phyloP scores from a whole-genome alignment of 108 stramenopile genomes.

The Nitzschia sp. region DNA sequence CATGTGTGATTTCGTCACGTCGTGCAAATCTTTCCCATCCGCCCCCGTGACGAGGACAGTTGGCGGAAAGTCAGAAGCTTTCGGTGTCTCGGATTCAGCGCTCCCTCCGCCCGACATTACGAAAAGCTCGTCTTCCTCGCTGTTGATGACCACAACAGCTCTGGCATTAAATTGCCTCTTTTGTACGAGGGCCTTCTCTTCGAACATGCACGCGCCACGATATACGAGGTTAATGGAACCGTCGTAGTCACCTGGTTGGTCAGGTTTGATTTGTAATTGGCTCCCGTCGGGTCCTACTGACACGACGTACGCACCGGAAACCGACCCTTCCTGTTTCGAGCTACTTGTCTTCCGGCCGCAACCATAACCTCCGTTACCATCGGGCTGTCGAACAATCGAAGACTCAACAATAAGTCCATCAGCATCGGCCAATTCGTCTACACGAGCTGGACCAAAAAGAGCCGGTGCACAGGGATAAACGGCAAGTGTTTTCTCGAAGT shows the following conservation, averaged over 20 bases:
- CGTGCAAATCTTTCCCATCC: conserved; percentile 59
- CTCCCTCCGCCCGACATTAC: conserved; percentile 63
- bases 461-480: conserved; percentile 69
- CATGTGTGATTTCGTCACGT: conserved; percentile 15
- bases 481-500: conserved; percentile 22
- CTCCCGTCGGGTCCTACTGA: neutral
- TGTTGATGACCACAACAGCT: conserved; percentile 71
- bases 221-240: conserved; percentile 48
- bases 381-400: conserved; percentile 28
- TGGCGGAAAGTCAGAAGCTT: conserved; percentile 41
- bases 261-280: neutral
- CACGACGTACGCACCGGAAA: too few relatives aligned
- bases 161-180: conserved; percentile 31
- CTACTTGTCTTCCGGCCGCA: too few relatives aligned
- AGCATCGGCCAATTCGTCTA: conserved; percentile 33
- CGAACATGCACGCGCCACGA: conserved; percentile 71
- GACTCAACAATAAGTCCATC: conserved; percentile 36
- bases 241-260: neutral
- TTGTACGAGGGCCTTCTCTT: conserved; percentile 58
- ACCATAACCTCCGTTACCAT: conserved; percentile 14
- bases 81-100: conserved; percentile 10
- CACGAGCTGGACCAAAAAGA: conserved; percentile 66
- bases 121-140: conserved; percentile 63
- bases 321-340: too few relatives aligned
- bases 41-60: conserved; percentile 64